Percentiles rank a stretch among this genome's conserved stretches.
phyloP scores from a whole-genome alignment of 176 grass and related monocot species.

The Panicum miliaceum region DNA sequence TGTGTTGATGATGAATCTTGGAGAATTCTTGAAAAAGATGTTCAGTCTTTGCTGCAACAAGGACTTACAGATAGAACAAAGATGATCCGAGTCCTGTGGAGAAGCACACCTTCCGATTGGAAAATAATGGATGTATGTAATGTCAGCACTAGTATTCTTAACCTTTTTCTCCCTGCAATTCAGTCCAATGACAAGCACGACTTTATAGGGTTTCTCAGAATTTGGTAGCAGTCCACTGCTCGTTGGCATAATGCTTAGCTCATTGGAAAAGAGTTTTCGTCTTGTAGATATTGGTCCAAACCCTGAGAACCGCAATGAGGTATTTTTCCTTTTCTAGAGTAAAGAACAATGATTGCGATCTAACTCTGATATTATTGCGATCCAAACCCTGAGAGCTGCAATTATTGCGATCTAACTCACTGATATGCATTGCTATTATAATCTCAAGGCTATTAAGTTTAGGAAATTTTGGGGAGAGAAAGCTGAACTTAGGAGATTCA shows the following conservation, averaged over 20 bases:
- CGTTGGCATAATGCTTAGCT: conserved; percentile 70
- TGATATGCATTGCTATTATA: conserved; percentile 41
- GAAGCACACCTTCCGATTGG: conserved; percentile 90
- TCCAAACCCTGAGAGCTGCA: too few relatives aligned
- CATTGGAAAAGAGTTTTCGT: conserved; percentile 73
- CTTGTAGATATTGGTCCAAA: conserved; percentile 88
- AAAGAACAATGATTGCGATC: conserved; percentile 2
- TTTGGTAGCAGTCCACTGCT: conserved; percentile 73
- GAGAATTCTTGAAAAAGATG: conserved; percentile 73
- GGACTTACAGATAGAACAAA: conserved; percentile 94
- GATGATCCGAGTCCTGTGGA: conserved; percentile 79
- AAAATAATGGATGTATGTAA: conserved; percentile 79
- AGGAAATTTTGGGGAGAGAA: conserved; percentile 94
- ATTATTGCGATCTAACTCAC: conserved; percentile 1
- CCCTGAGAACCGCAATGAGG: conserved; percentile 80
- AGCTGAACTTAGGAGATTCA: conserved; percentile 96
- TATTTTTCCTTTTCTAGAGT: conserved; percentile 42
- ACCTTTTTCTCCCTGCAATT: conserved; percentile 15
- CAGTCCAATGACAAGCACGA: conserved; percentile 36
- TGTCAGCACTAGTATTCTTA: conserved; percentile 8
- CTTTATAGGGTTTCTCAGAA: conserved; percentile 80
- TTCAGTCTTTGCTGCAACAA: conserved; percentile 70
- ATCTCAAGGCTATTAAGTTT: conserved; percentile 70
- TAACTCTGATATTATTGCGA: conserved; percentile 42
- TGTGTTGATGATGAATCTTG: conserved; percentile 90